Percentiles rank a stretch among this genome's conserved stretches.
Evolutionary conservation across 2,329 filamentous ascomycete genomes (phyloP).

Genomic region (Pyrenophora graminea): DNA sequence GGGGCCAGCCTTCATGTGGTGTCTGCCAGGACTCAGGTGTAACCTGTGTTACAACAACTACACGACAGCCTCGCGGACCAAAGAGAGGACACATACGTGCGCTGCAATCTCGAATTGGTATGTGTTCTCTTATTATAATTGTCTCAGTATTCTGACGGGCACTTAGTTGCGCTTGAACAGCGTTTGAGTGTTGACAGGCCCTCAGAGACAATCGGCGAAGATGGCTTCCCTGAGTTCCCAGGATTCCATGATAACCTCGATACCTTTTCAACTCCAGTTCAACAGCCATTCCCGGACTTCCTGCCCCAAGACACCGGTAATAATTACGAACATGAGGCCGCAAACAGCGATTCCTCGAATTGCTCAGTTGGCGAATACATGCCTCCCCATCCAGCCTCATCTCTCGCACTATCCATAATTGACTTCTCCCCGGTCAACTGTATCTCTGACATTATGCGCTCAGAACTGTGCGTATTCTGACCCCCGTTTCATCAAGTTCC

Average conservation of each 20-base stretch:
- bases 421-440: not conserved
- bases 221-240: not conserved
- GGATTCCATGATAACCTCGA: not conserved
- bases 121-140: not conserved
- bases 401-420: not conserved
- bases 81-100: not conserved
- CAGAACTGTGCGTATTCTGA: not conserved
- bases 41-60: not conserved
- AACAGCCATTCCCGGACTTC: not conserved
- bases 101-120: not conserved
- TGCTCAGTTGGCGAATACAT: not conserved
- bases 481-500: not conserved
- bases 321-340: not conserved
- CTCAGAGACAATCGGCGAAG: not conserved
- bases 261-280: not conserved
- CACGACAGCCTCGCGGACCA: not conserved
- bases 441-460: not conserved
- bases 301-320: not conserved
- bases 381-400: not conserved
- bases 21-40: not conserved
- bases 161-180: not conserved
- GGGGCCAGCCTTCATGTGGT: not conserved
- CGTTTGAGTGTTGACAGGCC: not conserved
- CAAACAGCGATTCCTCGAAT: not conserved
- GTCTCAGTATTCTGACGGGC: not conserved